Base-by-base conservation (phyloP, 2,329 filamentous ascomycete species). In the Paraphoma sp. region DNA sequence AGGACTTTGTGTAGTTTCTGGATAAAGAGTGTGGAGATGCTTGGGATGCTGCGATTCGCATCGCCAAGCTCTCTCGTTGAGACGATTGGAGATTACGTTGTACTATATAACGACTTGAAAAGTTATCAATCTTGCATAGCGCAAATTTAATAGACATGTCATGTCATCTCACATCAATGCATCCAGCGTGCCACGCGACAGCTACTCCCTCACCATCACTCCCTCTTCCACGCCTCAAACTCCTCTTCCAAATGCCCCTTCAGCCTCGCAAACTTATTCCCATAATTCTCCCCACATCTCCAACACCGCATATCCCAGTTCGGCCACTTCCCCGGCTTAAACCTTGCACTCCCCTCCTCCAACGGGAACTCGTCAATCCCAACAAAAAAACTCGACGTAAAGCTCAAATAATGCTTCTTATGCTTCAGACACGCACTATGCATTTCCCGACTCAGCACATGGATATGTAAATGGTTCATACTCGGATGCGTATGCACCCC, bases 391-490 rank as follows among this genome's bases (percentile, higher is more conserved):
- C 86, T 85, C 50, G 93, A 96, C 31, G 86, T 87, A 78, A 98
- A 98, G 62, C 90, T 95, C 71, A 95, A 92, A 78, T 97, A 98
- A 78, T 98, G 95, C 74, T 93, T 94, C 62, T 87, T 84, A 72
- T 94, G 88, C 78, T 89, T 91, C 76, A 97, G 64, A 45, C 83
- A 84, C 10, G 85, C 83, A 38, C 89, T 92, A 67, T 87, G 83
- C 82, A 91, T 89, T 73, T 99, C 95, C 16, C 86, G 82, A 40
- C 90, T 92, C 54, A 98, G 78, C 30, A 98, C 87, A 76, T 99
- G 95, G 4, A 98, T 83, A 77, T 99, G 95, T 52, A 98, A 74
- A 74, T 98, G 92, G 61, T 86, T 89, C 95, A 99, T 98, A 53
- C 89, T 93, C 3, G 95, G 95, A 64, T 89, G 87, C 3, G 92